A percentile compares a stretch with the other conserved stretches of the same genome.
Evolutionary conservation across 345 rosid species (phyloP).

Genomic region (Eucalyptus sideroxylon): DNA sequence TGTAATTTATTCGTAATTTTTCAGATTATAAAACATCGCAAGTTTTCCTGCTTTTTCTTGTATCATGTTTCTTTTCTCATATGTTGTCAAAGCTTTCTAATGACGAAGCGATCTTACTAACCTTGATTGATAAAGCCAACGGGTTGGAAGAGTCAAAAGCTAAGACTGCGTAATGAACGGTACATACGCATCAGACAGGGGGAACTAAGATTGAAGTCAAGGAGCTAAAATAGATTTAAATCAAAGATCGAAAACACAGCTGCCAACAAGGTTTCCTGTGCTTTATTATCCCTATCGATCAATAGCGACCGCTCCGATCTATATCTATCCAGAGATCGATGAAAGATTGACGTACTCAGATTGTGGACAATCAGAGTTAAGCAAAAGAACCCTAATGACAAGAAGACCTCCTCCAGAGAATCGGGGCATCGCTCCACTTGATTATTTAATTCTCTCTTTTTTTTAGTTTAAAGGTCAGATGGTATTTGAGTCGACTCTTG

Average conservation of each 20-base stretch:
- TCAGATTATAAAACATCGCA: neutral
- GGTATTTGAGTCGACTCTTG: neutral
- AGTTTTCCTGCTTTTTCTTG: neutral
- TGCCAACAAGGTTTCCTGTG: neutral
- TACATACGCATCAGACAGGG: rapidly evolving
- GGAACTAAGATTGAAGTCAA: neutral
- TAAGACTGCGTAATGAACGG: neutral
- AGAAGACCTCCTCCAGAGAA: no score
- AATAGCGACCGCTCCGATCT: neutral
- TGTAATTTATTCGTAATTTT: neutral
- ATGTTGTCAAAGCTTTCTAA: neutral
- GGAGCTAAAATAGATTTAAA: neutral
- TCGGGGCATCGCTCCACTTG: neutral
- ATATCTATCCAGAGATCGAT: no score
- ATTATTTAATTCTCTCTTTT: neutral
- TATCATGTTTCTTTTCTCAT: neutral
- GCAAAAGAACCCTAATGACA: no score
- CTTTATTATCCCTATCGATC: neutral
- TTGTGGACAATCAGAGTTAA: no score
- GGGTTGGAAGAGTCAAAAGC: neutral
- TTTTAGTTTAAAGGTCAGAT: neutral
- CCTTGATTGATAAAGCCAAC: neutral
- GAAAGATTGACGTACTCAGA: no score
- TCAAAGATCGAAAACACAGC: neutral
- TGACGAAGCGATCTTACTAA: neutral